phyloP scores from a whole-genome alignment of 2,329 filamentous ascomycete species.

The Fusarium cyanostomum region DNA sequence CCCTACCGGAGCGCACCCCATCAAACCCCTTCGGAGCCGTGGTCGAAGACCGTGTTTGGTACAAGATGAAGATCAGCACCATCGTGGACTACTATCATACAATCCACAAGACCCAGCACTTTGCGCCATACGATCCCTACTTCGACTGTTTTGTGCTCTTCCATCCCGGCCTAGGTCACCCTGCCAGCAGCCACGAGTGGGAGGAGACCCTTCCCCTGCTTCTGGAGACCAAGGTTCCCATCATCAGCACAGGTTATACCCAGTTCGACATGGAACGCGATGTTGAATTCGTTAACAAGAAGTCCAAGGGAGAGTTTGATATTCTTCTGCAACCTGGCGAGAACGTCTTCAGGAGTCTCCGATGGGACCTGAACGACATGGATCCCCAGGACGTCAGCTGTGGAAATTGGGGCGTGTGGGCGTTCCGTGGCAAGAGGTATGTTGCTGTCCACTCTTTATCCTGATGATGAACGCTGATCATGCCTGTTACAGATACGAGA shows the following conservation, averaged over 20 bases:
- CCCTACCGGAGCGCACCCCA: constrained; percentile 84
- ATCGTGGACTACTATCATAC: constrained; percentile 99
- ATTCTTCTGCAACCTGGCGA: constrained; percentile 90
- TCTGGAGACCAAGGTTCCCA: constrained; percentile 93
- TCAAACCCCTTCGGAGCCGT: constrained; percentile 93
- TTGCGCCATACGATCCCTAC: constrained; percentile 96
- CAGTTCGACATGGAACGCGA: constrained; percentile 95
- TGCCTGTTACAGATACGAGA: constrained; percentile 64
- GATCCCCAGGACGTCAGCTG: constrained; percentile 94
- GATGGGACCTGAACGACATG: constrained; percentile 97
- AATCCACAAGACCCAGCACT: constrained; percentile 88
- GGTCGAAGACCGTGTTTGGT: constrained; percentile 88
- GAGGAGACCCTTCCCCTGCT: constrained; percentile 87
- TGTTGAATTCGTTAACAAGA: constrained; percentile 87
- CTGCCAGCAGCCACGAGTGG: constrained; percentile 94
- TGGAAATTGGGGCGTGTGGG: constrained; percentile 98
- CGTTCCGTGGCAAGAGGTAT: constrained; percentile 95
- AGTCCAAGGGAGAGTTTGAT: constrained; percentile 90
- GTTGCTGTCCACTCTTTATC: constrained; percentile 47
- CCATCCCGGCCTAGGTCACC: constrained; percentile 95
- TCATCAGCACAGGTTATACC: constrained; percentile 95
- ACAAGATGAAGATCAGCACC: constrained; percentile 94
- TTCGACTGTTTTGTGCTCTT: constrained; percentile 98
- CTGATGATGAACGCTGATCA: background rate
- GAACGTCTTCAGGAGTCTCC: constrained; percentile 90